Base-by-base conservation (phyloP, 768 basidiomycete species). In the Leccinum variicolor region DNA sequence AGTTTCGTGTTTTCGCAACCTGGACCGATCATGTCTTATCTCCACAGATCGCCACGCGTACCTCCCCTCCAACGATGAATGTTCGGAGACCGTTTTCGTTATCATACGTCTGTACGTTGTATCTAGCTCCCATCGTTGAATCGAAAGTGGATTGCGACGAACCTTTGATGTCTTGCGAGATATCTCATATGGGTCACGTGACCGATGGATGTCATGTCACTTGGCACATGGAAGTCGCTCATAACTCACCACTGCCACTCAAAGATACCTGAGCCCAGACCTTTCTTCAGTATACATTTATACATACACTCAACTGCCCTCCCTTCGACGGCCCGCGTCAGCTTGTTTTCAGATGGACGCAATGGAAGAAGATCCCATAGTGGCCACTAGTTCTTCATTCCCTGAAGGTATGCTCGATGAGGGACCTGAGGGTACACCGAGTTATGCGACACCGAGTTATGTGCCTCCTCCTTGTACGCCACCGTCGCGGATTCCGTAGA, bases 301-400 rank as follows among this genome's bases (percentile, higher is more conserved):
- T 52, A 52, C 17, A 19, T 26, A 28, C n/a, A 1, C n/a, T n/a
- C n/a, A n/a, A n/a, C 9, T 2, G 15, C 28, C 25, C 47, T 39
- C 52, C 17, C 6, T 26, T 47, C 9, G 15, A 31, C 17, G 13
- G 17, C 34, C 31, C 6, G 39, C 28, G 28, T 56, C 17, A 36
- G 3, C 28, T 21, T 19, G n/a, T 46, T 52, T 45, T 52, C 52
- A 72, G 61, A 73, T 72, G 72, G 68, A 72, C 53, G 61, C 62
- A 39, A 74, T 72, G 73, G 73, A 72, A 58, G 69, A 65, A 61
- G 71, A 74, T 68, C 67, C 63, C 28, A 56, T 69, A 62, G 58
- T 73, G 53, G 56, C 43, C 46, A 62, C 60, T 29, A 60, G 53
- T 41, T 50, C 64, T n/a, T 60, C 68, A 48, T 65, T 64, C 58